Evolutionary conservation across 2,329 filamentous ascomycete species (phyloP).

Genomic region (Alternaria novae-zelandiae): DNA sequence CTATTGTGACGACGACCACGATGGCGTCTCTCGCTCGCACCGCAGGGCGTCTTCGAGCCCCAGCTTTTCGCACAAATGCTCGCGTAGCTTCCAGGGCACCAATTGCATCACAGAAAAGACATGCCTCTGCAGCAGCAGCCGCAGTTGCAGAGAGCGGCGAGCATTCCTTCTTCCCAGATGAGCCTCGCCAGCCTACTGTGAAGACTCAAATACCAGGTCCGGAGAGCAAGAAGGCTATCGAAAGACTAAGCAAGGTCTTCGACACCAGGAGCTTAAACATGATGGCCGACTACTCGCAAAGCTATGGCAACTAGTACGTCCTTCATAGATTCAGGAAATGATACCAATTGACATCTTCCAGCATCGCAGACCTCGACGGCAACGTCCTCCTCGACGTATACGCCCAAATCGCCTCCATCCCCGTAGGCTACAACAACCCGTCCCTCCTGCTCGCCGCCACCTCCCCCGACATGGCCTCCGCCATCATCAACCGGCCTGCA

Average conservation of each 20-base stretch:
- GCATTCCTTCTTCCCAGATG: slow-evolving; percentile 63
- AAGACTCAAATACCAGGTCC: slow-evolving; percentile 75
- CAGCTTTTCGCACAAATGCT: slow-evolving; percentile 22
- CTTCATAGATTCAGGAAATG: background rate
- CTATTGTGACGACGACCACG: slow-evolving; percentile 1
- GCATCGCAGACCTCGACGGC: slow-evolving; percentile 72
- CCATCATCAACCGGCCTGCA: slow-evolving; percentile 86
- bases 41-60: slow-evolving; percentile 27
- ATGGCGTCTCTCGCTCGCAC: slow-evolving; percentile 46
- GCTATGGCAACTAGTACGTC: slow-evolving; percentile 73
- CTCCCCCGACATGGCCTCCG: slow-evolving; percentile 78
- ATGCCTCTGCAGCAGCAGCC: slow-evolving; percentile 42
- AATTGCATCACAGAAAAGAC: slow-evolving; percentile 30
- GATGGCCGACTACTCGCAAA: slow-evolving; percentile 49
- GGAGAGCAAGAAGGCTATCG: slow-evolving; percentile 70
- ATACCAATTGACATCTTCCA: slow-evolving; percentile 17
- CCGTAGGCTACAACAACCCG: slow-evolving; percentile 91
- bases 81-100: slow-evolving; percentile 24
- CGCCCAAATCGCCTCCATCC: slow-evolving; percentile 91
- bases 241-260: slow-evolving; percentile 78
- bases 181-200: slow-evolving; percentile 63
- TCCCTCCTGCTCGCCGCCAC: slow-evolving; percentile 71
- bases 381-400: slow-evolving; percentile 79
- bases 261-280: slow-evolving; percentile 83
- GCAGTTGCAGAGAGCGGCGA: slow-evolving; percentile 45